These are phyloP conservation scores for Evansstolkia leycettana DNA, from an alignment of 495 filamentous ascomycete species.

Conservation along the genomic window DNA sequence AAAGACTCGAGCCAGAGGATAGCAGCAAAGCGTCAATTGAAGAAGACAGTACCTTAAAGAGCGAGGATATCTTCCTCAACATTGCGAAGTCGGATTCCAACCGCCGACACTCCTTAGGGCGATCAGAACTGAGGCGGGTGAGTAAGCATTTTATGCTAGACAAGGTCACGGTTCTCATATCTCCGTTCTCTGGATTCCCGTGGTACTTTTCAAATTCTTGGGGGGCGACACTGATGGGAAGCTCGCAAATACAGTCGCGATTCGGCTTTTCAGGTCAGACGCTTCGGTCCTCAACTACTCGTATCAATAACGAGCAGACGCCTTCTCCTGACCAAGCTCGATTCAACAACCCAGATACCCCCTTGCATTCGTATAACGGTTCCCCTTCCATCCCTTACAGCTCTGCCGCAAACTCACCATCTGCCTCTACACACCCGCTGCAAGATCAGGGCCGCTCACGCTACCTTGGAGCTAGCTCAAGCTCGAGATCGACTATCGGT, in stretches of 20 bases:
- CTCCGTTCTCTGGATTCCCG: neutral
- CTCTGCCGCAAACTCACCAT: conserved; percentile 23
- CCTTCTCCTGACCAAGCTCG: conserved; percentile 30
- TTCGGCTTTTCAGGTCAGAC: conserved; percentile 27
- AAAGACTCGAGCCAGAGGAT: conserved; percentile 12
- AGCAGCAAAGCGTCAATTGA: conserved; percentile 11
- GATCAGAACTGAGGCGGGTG: conserved; percentile 38
- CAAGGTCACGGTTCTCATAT: neutral
- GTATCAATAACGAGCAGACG: conserved; percentile 21
- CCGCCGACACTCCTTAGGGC: conserved; percentile 31
- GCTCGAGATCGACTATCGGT: conserved; percentile 33
- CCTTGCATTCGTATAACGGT: conserved; percentile 30
- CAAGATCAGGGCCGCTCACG: conserved; percentile 32
- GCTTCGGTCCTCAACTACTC: conserved; percentile 25
- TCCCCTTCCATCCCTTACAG: conserved; percentile 26
- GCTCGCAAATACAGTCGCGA: conserved; percentile 22
- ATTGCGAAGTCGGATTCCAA: conserved; percentile 44
- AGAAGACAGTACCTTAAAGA: conserved; percentile 24
- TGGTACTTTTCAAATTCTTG: conserved; percentile 1
- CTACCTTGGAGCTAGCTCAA: conserved; percentile 23
- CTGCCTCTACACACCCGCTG: conserved; percentile 38
- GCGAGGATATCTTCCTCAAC: conserved; percentile 53
- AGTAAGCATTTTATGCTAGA: conserved; percentile 11
- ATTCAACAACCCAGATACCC: conserved; percentile 28
- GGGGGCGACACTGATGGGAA: conserved; percentile 3